Evolutionary conservation across 306 rosid species (phyloP).

Genomic region (Chamaecrista fasciculata): DNA sequence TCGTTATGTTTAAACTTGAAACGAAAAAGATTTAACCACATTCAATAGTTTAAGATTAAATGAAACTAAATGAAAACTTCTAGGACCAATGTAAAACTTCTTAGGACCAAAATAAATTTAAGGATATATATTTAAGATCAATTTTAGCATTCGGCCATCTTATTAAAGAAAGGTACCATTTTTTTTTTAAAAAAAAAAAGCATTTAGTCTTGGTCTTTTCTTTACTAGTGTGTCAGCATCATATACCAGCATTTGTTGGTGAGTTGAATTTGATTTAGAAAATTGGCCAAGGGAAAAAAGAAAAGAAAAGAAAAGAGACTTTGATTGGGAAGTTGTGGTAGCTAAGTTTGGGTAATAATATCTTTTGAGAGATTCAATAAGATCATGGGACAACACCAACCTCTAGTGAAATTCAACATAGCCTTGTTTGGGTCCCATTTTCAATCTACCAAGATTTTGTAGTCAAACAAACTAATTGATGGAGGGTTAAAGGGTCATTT

Average conservation of each 20-base stretch:
- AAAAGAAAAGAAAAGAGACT: too few relatives aligned
- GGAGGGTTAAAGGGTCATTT: too few relatives aligned
- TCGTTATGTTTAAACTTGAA: too few relatives aligned
- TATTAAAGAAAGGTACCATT: neutral
- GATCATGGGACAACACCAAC: neutral
- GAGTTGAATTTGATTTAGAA: neutral
- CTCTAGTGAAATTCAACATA: neutral
- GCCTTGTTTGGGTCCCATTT: neutral
- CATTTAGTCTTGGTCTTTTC: neutral
- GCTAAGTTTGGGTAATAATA: neutral
- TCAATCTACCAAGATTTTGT: neutral
- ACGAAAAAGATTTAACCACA: too few relatives aligned
- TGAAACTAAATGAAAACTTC: too few relatives aligned
- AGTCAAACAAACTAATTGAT: too few relatives aligned
- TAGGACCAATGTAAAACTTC: too few relatives aligned
- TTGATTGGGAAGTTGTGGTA: neutral
- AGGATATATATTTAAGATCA: neutral
- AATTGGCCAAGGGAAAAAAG: too few relatives aligned
- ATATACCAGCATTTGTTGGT: neutral
- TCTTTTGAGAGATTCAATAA: neutral
- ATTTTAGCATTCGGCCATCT: too few relatives aligned
- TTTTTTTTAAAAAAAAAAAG: neutral
- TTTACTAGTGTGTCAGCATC: neutral
- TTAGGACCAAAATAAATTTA: neutral
- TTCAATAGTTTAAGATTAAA: too few relatives aligned